phyloP scores from a whole-genome alignment of 2,329 filamentous ascomycete genomes.

The Fusarium tupiense region DNA sequence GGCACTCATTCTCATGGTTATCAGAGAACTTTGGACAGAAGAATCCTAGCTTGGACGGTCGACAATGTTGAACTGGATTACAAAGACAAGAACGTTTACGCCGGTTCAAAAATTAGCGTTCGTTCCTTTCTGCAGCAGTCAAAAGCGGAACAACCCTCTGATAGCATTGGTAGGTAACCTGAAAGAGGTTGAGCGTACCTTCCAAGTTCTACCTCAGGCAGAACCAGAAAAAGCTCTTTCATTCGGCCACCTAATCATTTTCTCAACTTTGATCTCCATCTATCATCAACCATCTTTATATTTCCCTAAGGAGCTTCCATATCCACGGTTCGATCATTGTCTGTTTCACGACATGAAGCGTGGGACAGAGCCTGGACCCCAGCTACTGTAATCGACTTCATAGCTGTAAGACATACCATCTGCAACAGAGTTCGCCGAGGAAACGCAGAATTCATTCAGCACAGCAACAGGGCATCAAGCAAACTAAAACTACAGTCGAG shows the following conservation, averaged over 20 bases:
- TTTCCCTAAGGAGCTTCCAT: neutral
- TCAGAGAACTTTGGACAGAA: neutral
- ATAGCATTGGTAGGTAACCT: neutral
- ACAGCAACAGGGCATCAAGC: neutral
- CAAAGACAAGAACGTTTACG: neutral
- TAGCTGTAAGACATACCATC: neutral
- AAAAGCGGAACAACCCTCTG: constrained; percentile 13
- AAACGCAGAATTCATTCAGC: neutral
- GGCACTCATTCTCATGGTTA: neutral
- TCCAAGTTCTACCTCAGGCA: neutral
- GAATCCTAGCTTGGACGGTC: neutral
- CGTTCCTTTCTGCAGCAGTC: neutral
- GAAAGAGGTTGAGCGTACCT: constrained; percentile 7
- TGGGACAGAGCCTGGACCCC: neutral
- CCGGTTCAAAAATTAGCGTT: constrained; percentile 3
- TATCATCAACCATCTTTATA: neutral
- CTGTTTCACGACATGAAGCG: constrained; percentile 1
- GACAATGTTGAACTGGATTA: neutral
- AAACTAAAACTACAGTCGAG: neutral
- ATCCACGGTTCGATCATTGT: neutral
- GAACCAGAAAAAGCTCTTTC: neutral
- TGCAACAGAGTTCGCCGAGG: neutral
- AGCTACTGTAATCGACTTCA: neutral
- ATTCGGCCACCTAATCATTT: neutral
- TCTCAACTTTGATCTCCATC: neutral